These are phyloP conservation scores for Acanthamoeba rhysodes DNA, from an alignment of 208 protist species.

Conservation along the genomic window DNA sequence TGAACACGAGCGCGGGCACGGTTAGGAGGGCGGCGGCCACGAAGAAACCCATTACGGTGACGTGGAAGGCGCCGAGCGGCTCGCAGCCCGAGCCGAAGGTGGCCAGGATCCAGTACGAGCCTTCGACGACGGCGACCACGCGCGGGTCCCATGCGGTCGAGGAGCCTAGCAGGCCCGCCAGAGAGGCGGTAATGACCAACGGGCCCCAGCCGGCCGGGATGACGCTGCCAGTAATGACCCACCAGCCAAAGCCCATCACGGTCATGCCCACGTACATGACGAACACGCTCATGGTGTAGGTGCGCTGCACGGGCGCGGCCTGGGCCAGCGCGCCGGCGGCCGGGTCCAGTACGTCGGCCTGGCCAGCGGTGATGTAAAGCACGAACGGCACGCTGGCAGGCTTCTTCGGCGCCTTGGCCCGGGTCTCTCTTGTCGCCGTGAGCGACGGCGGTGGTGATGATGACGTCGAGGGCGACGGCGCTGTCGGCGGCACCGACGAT, in stretches of 20 bases:
- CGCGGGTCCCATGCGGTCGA: background rate
- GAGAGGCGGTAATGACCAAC: background rate
- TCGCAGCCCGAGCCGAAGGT: slow-evolving; percentile 6
- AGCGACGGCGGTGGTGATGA: background rate
- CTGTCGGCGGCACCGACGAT: background rate
- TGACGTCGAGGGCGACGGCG: background rate
- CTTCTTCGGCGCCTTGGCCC: background rate
- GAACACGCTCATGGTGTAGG: background rate
- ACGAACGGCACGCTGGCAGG: background rate
- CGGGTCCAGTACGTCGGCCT: background rate
- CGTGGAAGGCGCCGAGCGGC: background rate
- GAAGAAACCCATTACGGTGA: background rate
- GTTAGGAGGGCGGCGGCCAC: background rate
- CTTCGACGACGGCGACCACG: slow-evolving; percentile 42
- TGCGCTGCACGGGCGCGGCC: background rate
- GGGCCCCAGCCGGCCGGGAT: background rate
- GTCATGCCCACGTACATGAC: background rate
- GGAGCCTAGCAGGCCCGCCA: background rate
- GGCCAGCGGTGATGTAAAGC: background rate
- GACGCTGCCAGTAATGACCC: slow-evolving; percentile 22
- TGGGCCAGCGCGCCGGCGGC: background rate
- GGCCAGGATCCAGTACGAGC: slow-evolving; percentile 21
- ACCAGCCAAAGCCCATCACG: slow-evolving; percentile 15
- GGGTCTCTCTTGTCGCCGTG: background rate
- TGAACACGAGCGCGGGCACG: background rate